phyloP scores from a whole-genome alignment of 345 rosid genomes.

The Rhodomyrtus tomentosa region DNA sequence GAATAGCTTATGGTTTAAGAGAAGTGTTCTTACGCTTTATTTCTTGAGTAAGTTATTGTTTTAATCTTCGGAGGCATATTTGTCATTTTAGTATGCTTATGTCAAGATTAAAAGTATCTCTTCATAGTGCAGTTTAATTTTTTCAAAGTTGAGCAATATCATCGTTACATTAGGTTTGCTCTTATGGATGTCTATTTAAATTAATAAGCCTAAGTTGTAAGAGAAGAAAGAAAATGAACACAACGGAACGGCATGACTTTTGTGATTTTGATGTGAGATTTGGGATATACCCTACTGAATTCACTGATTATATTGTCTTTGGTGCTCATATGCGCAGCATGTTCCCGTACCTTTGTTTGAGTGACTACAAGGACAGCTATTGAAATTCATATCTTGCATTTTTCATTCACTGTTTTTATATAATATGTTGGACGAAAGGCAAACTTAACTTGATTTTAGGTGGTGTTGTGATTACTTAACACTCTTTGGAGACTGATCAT shows the following conservation, averaged over 20 bases:
- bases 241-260: background rate
- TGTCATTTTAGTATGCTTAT: background rate
- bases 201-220: background rate
- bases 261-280: background rate
- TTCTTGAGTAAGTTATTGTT: background rate
- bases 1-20: background rate
- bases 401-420: background rate
- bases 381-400: background rate
- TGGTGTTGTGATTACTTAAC: background rate
- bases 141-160: background rate
- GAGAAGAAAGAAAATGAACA: background rate
- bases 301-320: background rate
- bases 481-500: background rate
- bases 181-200: background rate
- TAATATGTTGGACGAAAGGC: background rate
- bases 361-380: background rate
- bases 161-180: background rate
- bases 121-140: background rate
- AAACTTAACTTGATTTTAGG: background rate
- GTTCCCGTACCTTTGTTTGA: background rate
- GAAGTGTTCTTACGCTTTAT: background rate
- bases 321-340: background rate
- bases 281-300: background rate
- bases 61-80: background rate
- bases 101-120: background rate